These are phyloP conservation scores for Anthostomella pinea DNA, from an alignment of 2,329 filamentous ascomycete genomes.

Conservation along the genomic window DNA sequence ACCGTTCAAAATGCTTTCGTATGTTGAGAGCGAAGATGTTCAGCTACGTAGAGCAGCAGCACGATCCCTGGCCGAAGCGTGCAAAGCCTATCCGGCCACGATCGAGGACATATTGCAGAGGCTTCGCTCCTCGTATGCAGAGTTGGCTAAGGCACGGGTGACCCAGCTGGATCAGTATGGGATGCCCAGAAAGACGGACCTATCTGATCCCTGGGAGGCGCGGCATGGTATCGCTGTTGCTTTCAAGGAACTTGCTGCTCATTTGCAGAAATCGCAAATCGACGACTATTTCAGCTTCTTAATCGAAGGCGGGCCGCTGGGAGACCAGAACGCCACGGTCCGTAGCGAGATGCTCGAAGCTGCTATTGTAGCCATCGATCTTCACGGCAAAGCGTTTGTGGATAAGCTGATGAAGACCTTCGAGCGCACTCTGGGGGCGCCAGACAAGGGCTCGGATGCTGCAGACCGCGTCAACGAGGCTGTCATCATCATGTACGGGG, in stretches of 20 bases:
- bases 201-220: slow-evolving; percentile 86
- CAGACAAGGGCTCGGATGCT: slow-evolving; percentile 75
- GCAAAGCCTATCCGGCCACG: slow-evolving; percentile 56
- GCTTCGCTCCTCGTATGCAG: slow-evolving; percentile 69
- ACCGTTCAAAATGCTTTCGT: slow-evolving; percentile 68
- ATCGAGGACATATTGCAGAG: slow-evolving; percentile 61
- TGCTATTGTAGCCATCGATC: slow-evolving; percentile 74
- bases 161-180: slow-evolving; percentile 89
- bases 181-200: slow-evolving; percentile 86
- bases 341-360: slow-evolving; percentile 90
- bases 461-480: slow-evolving; percentile 94
- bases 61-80: slow-evolving; percentile 73
- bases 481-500: slow-evolving; percentile 95
- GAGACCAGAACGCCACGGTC: slow-evolving; percentile 74
- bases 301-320: slow-evolving; percentile 82
- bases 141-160: slow-evolving; percentile 77
- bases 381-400: slow-evolving; percentile 77
- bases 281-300: slow-evolving; percentile 80
- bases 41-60: slow-evolving; percentile 83
- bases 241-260: slow-evolving; percentile 74
- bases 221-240: slow-evolving; percentile 85
- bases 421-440: slow-evolving; percentile 80
- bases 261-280: slow-evolving; percentile 67
- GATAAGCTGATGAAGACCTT: slow-evolving; percentile 91
- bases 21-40: slow-evolving; percentile 74